Conservation (phyloP, 768 basidiomycete genomes). For the Hydnum rufescens region DNA sequence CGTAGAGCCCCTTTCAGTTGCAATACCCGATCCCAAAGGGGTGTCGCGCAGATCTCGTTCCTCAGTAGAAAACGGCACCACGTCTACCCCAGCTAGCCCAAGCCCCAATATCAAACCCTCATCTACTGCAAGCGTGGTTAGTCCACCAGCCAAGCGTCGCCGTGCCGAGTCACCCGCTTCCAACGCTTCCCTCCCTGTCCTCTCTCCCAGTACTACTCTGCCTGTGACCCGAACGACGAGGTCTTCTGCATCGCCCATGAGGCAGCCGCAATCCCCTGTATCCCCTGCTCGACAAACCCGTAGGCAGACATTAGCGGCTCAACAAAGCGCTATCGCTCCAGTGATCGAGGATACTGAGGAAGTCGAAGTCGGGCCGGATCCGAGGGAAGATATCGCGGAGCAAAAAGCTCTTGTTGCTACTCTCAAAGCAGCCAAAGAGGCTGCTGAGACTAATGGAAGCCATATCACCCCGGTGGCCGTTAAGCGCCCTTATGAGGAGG, state of each 20-base stretch:
- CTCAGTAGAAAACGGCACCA: neutral
- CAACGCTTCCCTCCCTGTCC: neutral
- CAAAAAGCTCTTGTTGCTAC: slow-evolving; percentile 58
- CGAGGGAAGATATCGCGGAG: slow-evolving; percentile 54
- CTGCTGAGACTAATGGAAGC: slow-evolving; percentile 9
- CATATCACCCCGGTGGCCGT: slow-evolving; percentile 7
- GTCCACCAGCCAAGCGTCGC: slow-evolving; percentile 1
- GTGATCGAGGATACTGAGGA: slow-evolving; percentile 15
- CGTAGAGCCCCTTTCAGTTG: slow-evolving; percentile 44
- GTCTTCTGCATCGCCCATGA: neutral
- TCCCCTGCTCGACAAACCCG: slow-evolving; percentile 15
- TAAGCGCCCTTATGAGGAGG: slow-evolving; percentile 7
- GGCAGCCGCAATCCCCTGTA: neutral
- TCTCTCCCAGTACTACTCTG: neutral
- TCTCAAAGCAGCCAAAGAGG: slow-evolving; percentile 35
- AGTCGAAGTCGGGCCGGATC: slow-evolving; percentile 31
- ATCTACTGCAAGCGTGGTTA: neutral
- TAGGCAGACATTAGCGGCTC: slow-evolving; percentile 6
- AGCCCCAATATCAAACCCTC: neutral
- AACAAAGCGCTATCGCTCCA: slow-evolving; percentile 12
- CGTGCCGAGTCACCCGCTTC: neutral
- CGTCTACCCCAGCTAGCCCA: neutral
- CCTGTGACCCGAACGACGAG: neutral
- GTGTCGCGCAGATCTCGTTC: slow-evolving; percentile 53
- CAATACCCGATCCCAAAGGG: slow-evolving; percentile 54